Conservation (phyloP, 345 rosid species). For the Acer yangbiense region DNA sequence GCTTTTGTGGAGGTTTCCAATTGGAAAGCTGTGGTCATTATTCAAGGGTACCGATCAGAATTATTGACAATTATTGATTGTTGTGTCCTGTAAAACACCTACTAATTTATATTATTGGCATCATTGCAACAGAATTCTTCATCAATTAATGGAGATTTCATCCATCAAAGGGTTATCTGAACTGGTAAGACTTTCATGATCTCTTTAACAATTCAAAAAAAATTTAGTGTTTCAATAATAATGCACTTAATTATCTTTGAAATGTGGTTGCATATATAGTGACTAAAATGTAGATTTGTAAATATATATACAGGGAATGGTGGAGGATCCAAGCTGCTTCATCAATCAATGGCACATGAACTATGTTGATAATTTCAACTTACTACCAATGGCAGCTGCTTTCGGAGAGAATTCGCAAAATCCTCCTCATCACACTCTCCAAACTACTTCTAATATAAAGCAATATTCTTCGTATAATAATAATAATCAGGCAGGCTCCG, state of each 20-base stretch:
- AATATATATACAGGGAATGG: constrained; percentile 45
- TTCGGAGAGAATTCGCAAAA: constrained; percentile 44
- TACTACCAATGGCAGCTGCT: constrained; percentile 42
- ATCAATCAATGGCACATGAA: constrained; percentile 53
- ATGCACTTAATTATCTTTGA: not conserved
- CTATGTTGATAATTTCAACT: constrained; percentile 42
- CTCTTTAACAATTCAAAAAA: not conserved
- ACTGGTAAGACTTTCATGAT: constrained; percentile 32
- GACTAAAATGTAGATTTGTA: not conserved
- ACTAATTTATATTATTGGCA: not conserved
- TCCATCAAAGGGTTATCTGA: constrained; percentile 40
- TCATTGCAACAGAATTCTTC: constrained; percentile 20
- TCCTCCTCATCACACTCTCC: constrained; percentile 15
- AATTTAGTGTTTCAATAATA: too few species aligned
- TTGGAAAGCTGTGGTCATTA: constrained; percentile 19
- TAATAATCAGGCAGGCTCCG: not conserved
- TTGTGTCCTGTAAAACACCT: not conserved
- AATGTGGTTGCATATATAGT: not conserved
- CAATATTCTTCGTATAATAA: constrained; percentile 17
- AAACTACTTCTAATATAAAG: constrained; percentile 26
- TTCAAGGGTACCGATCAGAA: constrained; percentile 14
- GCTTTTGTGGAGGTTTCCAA: constrained; percentile 32
- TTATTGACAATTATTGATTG: not conserved
- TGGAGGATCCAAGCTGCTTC: constrained; percentile 52
- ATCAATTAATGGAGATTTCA: constrained; percentile 53